A percentile compares a stretch with the other conserved stretches of the same genome.
Conservation (phyloP, 2,329 filamentous ascomycete genomes). For the Septoria petroselini region DNA sequence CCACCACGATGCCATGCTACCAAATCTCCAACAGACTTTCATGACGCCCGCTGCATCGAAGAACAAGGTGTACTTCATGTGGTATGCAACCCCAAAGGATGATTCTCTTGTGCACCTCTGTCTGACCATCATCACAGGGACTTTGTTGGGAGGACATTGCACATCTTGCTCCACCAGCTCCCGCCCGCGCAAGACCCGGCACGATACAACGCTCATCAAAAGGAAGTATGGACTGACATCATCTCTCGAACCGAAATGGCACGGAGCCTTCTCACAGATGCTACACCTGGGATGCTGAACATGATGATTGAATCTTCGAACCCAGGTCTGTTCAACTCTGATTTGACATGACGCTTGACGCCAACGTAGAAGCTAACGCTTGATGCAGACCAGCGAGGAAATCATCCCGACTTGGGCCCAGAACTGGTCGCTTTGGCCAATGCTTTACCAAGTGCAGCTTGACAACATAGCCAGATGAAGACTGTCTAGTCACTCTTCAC, state of each 20-base stretch:
- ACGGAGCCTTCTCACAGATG: slow-evolving; percentile 17
- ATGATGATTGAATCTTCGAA: slow-evolving; percentile 29
- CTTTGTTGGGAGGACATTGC: slow-evolving; percentile 16
- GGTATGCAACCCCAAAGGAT: slow-evolving; percentile 10
- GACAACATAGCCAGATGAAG: too few species aligned
- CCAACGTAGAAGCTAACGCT: too few species aligned
- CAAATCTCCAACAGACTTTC: slow-evolving; percentile 38
- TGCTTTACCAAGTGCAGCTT: slow-evolving; percentile 6
- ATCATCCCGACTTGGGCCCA: slow-evolving; percentile 24
- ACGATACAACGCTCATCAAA: slow-evolving; percentile 9
- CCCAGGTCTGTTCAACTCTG: slow-evolving; percentile 12
- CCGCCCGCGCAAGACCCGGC: slow-evolving; percentile 6
- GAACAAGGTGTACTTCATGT: slow-evolving; percentile 41
- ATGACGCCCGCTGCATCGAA: slow-evolving; percentile 38
- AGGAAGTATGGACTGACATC: slow-evolving; percentile 12
- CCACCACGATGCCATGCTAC: slow-evolving; percentile 36
- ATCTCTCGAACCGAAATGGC: slow-evolving; percentile 10
- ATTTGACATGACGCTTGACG: too few species aligned
- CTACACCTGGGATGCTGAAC: slow-evolving; percentile 28
- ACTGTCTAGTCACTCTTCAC: too few species aligned
- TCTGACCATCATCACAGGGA: slow-evolving; percentile 3
- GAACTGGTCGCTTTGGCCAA: slow-evolving; percentile 18
- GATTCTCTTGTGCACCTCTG: not conserved
- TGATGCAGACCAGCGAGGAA: slow-evolving; percentile 7
- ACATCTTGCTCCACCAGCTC: slow-evolving; percentile 14